Evolutionary conservation across 1,139 yeast species (phyloP), one percentile per base, ranked within the genome.

Genomic region (Kodamaea derodonti): DNA sequence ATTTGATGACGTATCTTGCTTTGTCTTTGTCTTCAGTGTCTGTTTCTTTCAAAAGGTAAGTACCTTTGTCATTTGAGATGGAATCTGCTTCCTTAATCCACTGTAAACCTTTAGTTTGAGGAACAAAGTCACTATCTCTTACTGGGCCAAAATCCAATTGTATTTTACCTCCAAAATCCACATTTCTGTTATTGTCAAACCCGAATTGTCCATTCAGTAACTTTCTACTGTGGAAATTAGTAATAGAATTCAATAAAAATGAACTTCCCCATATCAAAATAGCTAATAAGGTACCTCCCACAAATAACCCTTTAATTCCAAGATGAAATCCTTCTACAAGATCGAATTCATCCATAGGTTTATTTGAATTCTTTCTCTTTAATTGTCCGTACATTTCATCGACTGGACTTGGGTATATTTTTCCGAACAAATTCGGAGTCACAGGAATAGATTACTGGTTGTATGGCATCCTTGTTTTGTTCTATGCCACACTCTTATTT

Each of bases 71-170:
- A 40, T 70, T 54, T 17, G 52, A 40, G 32, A 55, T 40, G 1
- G 71, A 58, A 27, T 63, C 65, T 1, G 79, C 75, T 14, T 74
- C 74, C 32, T 63, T 63, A 32, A 82, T 73, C 92, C 92, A 83
- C 51, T 82, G 88, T 15, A 83, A 60, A n/a, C 68, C 56, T 40
- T 72, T 71, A 34, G 48, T 58, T 16, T 60, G 57, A 0, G 87
- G 79, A 0, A 50, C 40, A 43, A 81, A 81, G 2, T 71, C 61
- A 2, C 74, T 75, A 32, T 71, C 72, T 42, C 85, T 65, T 14
- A 60, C 59, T 12, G 54, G 54, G 1, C 57, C 42, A 28, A 62
- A 55, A 39, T 60, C 59, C 26, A 64, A 48, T 14, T 62, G 62
- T 4, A 51, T 46, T 38, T 56, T 59, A 7, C 56, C 67, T 34